These are phyloP conservation scores for Platanthera guangdongensis DNA, from an alignment of 106 monocot genomes.

Conservation along the genomic window DNA sequence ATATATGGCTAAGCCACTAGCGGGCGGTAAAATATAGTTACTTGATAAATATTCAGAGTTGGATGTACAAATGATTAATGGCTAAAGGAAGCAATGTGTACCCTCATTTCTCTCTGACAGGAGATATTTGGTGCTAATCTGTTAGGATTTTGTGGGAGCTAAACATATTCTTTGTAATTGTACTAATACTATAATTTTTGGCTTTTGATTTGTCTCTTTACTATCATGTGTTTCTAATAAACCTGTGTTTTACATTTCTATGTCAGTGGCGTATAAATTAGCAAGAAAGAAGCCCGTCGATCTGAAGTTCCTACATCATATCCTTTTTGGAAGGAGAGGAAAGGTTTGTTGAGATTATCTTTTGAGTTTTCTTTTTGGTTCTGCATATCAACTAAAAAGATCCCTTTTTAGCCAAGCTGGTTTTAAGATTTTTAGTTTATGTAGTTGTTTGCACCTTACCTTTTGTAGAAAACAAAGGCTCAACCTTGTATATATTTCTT, in stretches of 20 bases:
- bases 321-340: conserved; percentile 90
- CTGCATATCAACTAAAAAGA: not conserved
- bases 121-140: not conserved
- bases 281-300: conserved; percentile 75
- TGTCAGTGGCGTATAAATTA: conserved; percentile 84
- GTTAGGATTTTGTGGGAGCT: not conserved
- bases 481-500: too few relatives aligned
- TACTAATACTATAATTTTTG: not conserved
- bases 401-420: not conserved
- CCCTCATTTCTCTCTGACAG: not conserved
- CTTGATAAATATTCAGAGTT: not conserved
- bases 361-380: not conserved
- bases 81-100: not conserved
- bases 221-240: not conserved
- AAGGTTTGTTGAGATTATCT: conserved; percentile 41
- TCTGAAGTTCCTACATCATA: conserved; percentile 68
- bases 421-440: too few relatives aligned
- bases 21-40: too few relatives aligned
- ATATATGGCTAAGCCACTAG: too few relatives aligned
- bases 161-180: not conserved
- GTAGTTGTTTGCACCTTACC: not conserved
- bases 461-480: too few relatives aligned
- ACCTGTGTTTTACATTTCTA: conserved; percentile 4
- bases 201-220: not conserved
- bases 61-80: not conserved